Conservation (phyloP, 257 asterid genomes). For the Gentiana dahurica region DNA sequence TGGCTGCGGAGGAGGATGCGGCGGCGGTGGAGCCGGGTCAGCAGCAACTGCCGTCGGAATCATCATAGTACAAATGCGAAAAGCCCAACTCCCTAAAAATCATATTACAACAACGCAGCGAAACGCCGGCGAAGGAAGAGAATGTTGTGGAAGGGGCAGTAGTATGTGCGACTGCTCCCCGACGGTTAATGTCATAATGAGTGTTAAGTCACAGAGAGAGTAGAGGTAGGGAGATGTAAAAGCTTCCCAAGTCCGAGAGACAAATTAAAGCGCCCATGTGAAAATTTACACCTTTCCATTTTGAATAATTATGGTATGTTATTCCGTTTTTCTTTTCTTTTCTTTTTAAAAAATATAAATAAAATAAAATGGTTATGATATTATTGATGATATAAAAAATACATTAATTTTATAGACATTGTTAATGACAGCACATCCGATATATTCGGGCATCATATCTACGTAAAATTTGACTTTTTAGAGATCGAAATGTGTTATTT, state of each 20-base stretch:
- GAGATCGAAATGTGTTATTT: no score
- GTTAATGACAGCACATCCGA: no score
- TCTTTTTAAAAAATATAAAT: not conserved
- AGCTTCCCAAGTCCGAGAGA: slow-evolving; percentile 1
- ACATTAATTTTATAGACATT: no score
- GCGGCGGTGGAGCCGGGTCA: slow-evolving; percentile 53
- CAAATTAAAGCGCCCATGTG: slow-evolving; percentile 7
- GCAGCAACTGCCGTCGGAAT: slow-evolving; percentile 70
- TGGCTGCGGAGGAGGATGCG: slow-evolving; percentile 64
- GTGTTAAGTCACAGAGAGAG: not conserved
- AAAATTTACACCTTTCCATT: not conserved
- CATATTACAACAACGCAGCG: slow-evolving; percentile 16
- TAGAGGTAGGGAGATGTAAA: not conserved
- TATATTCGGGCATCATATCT: no score
- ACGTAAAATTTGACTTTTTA: no score
- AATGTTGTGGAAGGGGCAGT: no score
- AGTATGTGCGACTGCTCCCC: no score
- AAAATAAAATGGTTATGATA: no score
- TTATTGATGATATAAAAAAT: no score
- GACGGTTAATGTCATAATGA: not conserved
- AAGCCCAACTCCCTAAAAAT: slow-evolving; percentile 29
- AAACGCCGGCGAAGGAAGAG: slow-evolving; percentile 4
- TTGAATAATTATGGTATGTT: slow-evolving; percentile 10
- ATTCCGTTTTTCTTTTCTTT: slow-evolving; percentile 20
- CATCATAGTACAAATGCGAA: slow-evolving; percentile 34